Conservation (phyloP, 2,329 filamentous ascomycete species). For the Penicillium palitans region DNA sequence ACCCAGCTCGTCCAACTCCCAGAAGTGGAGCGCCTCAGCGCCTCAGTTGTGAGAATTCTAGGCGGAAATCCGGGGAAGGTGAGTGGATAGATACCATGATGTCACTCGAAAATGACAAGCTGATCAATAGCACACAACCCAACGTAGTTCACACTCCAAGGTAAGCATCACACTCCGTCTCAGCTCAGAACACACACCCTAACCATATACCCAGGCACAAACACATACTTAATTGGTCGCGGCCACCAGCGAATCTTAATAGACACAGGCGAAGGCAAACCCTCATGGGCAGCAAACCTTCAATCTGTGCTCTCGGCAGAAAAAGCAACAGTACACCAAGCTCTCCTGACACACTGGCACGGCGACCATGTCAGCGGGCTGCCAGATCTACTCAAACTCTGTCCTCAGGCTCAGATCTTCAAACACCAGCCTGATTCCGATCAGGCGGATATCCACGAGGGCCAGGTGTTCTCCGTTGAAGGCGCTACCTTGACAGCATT, state of each 20-base stretch:
- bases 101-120: not conserved
- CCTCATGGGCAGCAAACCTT: slow-evolving; percentile 70
- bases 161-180: slow-evolving; percentile 20
- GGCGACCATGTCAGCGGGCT: slow-evolving; percentile 81
- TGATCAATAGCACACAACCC: slow-evolving; percentile 5
- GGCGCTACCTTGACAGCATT: slow-evolving; percentile 64
- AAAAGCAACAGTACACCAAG: slow-evolving; percentile 65
- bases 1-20: slow-evolving; percentile 64
- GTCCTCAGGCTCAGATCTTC: slow-evolving; percentile 63
- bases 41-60: slow-evolving; percentile 76
- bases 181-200: not conserved
- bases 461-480: slow-evolving; percentile 55
- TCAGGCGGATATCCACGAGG: slow-evolving; percentile 58
- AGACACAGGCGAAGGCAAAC: slow-evolving; percentile 82
- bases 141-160: slow-evolving; percentile 60
- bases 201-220: slow-evolving; percentile 61
- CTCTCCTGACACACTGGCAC: slow-evolving; percentile 91
- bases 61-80: slow-evolving; percentile 89
- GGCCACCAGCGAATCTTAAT: slow-evolving; percentile 74
- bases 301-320: slow-evolving; percentile 65
- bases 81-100: slow-evolving; percentile 18
- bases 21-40: slow-evolving; percentile 74
- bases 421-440: slow-evolving; percentile 60
- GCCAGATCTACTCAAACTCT: slow-evolving; percentile 63
- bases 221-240: slow-evolving; percentile 87